Evolutionary conservation across 2,329 filamentous ascomycete genomes (phyloP), one percentile per base, ranked within the genome.

Genomic region (Truncatella angustata): DNA sequence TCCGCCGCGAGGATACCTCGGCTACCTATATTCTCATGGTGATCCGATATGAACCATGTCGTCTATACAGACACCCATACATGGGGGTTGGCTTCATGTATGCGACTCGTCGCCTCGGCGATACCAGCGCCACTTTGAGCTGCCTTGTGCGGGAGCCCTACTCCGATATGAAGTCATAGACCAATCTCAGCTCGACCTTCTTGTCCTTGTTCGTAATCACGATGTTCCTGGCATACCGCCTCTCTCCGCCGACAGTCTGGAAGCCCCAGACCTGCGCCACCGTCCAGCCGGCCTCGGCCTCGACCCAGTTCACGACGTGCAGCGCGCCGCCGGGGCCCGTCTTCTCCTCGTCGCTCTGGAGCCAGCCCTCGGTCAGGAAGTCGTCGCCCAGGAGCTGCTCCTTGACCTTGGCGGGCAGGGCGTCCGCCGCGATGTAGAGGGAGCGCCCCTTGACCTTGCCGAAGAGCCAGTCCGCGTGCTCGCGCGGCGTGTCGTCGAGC

Each of bases 381-480:
- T 77, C 72, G 24, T 67, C 69, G 5, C 76, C 72, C 16, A 16
- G n/a, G n/a, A 34, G 26, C 26, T 83, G 89, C 9, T 78, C 81
- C 45, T 76, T 69, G 56, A 74, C 76, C 50, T 86, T 74, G 52
- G 72, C 82, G 4, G 75, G 77, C 60, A 87, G 79, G n/a, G 73
- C 67, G 34, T 83, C 68, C 21, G 79, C 76, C 16, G 70, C 74
- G 18, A 71, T 64, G 66, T 78, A 84, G 42, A 74, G 70, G 39
- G 78, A 82, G 54, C 76, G 77, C 52, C 87, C 89, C 48, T 75
- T 74, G 56, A 94, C 79, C 51, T 72, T 73, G 53, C 91, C 91
- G 67, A 95, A 96, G 59, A 96, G 81, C 77, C 85, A 86, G 75
- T 96, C 91, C 21, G 73, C 74, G 74, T 92, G 89, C 56, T 82